Base-by-base conservation (phyloP, 805 yeast species). In the Wickerhamiella parazyma region DNA sequence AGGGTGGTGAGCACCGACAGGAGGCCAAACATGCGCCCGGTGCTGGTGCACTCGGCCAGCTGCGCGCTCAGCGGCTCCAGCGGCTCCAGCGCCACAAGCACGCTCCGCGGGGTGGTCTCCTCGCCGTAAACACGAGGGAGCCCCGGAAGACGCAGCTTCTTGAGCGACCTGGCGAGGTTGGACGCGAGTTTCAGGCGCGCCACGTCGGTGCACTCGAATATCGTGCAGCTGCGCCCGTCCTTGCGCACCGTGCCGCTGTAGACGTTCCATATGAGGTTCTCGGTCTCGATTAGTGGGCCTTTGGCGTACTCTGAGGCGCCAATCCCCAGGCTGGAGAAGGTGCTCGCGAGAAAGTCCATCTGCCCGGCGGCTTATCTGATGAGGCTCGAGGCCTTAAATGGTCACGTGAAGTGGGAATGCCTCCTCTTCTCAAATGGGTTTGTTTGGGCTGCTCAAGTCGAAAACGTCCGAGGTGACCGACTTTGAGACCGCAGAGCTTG, bases 291-390 rank as follows among this genome's bases (percentile, higher is more conserved):
- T 9, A 45, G 44, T 44, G 58, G 17, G 64, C 50, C 52, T 4
- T 47, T 67, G 63, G 16, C 71, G 72, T 28, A 52, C 21, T 52
- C 55, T 17, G 44, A 38, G 18, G 48, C 42, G n/a, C 51, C 48
- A 29, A 51, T 42, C 21, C 51, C 46, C 12, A 54, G 58, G 2
- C 75, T 65, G 37, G 72, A 72, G 21, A 78, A 61, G 0, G 86
- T 73, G 48, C 72, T 76, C 1, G 82, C 61, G n/a, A 80, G 63
- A 53, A 80, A 80, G 61, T 80, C 78, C 87, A 80, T 80, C 12
- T 28, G 16, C 25, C 31, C 11, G 9, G 29, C n/a, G 29, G n/a
- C n/a, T n/a, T n/a, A n/a, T n/a, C n/a, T n/a, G n/a, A 11, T 6
- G 5, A 25, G 29, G 29, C n/a, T 8, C n/a, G 29, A 6, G 29